phyloP scores from a whole-genome alignment of 202 grass and related monocot genomes.

The Setaria italica region DNA sequence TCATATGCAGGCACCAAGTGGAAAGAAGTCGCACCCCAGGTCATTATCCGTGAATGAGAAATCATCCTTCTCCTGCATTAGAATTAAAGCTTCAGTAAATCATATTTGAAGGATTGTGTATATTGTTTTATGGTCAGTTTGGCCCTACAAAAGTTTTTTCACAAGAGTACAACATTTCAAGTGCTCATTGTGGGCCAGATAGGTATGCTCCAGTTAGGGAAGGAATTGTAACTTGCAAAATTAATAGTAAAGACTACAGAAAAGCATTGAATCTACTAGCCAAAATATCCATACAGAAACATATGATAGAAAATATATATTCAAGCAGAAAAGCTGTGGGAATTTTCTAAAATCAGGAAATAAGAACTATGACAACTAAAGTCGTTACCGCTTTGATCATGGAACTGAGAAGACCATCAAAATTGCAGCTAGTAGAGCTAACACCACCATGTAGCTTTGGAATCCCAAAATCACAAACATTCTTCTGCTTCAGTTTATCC shows the following conservation, averaged over 20 bases:
- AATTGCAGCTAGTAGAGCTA: constrained; percentile 67
- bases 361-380: neutral
- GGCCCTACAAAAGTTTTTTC: neutral
- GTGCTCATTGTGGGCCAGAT: neutral
- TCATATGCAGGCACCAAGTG: constrained; percentile 95
- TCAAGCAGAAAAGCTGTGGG: neutral
- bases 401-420: constrained; percentile 87
- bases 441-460: constrained; percentile 65
- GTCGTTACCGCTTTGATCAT: constrained; percentile 90
- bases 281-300: neutral
- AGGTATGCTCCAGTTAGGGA: constrained; percentile 7
- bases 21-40: constrained; percentile 75
- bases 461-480: constrained; percentile 52
- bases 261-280: constrained; percentile 2
- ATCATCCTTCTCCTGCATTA: constrained; percentile 78
- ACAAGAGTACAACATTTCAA: neutral
- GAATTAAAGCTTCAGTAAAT: constrained; percentile 26
- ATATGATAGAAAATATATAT: neutral
- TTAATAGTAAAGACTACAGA: neutral
- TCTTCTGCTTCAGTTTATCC: constrained; percentile 61
- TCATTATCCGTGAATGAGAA: constrained; percentile 62
- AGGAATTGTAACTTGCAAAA: neutral
- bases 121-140: neutral
- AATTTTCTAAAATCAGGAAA: constrained; percentile 1
- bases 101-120: neutral